These are phyloP conservation scores for Tulasnella sp. DNA, from an alignment of 768 basidiomycete species.

Conservation along the genomic window DNA sequence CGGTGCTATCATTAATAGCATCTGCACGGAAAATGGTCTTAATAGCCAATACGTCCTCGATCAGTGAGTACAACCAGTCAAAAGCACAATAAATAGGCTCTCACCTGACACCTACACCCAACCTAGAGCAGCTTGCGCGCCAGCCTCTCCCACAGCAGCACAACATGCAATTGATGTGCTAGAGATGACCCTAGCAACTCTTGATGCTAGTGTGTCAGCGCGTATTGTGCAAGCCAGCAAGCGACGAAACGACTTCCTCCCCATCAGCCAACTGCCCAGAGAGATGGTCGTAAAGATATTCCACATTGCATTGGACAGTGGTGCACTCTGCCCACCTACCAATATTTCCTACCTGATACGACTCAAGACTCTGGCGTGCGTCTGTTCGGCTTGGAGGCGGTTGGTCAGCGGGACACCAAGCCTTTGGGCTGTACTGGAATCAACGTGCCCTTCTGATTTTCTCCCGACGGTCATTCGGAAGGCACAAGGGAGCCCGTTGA, in stretches of 20 bases:
- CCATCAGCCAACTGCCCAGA: not conserved
- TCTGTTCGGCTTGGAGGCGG: conserved; percentile 1
- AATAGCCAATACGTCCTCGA: not conserved
- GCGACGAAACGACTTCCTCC: not conserved
- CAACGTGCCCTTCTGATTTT: not conserved
- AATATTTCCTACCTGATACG: not conserved
- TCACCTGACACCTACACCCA: not conserved
- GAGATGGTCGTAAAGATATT: not conserved
- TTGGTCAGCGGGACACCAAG: not conserved
- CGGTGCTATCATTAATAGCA: not conserved
- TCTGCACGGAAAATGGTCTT: not conserved
- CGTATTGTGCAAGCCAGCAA: not conserved
- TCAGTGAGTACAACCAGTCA: not conserved
- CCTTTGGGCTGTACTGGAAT: conserved; percentile 8
- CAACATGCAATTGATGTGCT: not conserved
- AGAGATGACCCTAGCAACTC: not conserved
- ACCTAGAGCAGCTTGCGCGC: not conserved
- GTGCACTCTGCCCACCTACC: not conserved
- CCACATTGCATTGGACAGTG: not conserved
- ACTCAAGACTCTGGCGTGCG: not conserved
- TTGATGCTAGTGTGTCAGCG: not conserved
- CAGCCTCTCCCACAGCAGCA: not conserved
- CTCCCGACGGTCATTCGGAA: not conserved
- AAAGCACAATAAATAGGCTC: not conserved
- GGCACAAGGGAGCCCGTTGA: not conserved